Evolutionary conservation across 2,329 filamentous ascomycete genomes (phyloP).

Genomic region (Teratosphaeria gauchensis): DNA sequence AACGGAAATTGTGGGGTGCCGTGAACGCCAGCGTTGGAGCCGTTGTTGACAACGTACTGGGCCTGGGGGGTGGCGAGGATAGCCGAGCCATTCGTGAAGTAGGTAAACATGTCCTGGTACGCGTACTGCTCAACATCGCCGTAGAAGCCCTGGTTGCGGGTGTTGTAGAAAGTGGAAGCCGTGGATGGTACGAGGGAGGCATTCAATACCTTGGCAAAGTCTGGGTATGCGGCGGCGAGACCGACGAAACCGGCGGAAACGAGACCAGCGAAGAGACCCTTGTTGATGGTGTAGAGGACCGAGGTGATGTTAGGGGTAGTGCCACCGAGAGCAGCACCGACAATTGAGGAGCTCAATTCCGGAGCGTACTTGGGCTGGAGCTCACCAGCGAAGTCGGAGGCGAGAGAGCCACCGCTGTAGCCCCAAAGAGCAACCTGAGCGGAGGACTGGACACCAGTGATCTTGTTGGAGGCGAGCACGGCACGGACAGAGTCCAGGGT

Average conservation of each 20-base stretch:
- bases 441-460: constrained; percentile 2
- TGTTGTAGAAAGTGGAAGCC: background rate
- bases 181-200: background rate
- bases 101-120: background rate
- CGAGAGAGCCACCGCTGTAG: constrained; percentile 45
- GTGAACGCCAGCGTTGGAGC: too few species aligned
- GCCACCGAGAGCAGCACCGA: constrained; percentile 40
- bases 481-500: constrained; percentile 25
- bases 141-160: background rate
- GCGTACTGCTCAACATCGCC: background rate
- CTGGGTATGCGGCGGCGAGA: constrained; percentile 18
- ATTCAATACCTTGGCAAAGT: background rate
- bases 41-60: background rate
- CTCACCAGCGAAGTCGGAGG: constrained; percentile 42
- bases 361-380: constrained; percentile 43
- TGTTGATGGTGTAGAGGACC: constrained; percentile 27
- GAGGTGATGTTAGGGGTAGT: constrained; percentile 31
- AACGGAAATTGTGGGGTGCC: constrained; percentile 8
- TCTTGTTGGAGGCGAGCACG: constrained; percentile 14
- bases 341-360: constrained; percentile 33
- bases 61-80: constrained; percentile 3
- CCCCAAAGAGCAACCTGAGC: constrained; percentile 38
- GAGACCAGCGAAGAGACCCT: constrained; percentile 14
- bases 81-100: background rate
- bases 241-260: constrained; percentile 23